Conservation (phyloP, 768 basidiomycete genomes). For the Erythrobasidium yunnanense region DNA sequence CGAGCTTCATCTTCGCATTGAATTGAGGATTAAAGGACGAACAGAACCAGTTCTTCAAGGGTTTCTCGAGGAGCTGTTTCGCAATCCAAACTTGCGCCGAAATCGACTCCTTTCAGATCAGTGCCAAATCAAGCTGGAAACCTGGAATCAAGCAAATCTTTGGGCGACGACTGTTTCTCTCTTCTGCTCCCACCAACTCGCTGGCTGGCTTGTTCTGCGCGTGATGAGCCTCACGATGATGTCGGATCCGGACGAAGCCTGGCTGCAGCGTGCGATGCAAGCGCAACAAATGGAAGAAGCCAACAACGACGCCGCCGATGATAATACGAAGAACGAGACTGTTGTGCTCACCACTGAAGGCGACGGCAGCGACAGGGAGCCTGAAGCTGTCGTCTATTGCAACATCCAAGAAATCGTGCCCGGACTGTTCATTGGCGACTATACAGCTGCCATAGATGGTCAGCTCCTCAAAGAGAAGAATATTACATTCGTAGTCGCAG, state of each 20-base stretch:
- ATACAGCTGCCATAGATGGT: constrained; percentile 18
- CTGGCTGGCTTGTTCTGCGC: too few relatives aligned
- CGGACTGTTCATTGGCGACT: constrained; percentile 24
- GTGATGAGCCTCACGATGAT: background rate
- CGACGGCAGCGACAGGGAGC: background rate
- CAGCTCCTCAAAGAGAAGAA: constrained; percentile 20
- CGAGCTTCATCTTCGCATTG: too few relatives aligned
- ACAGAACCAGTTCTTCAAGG: too few relatives aligned
- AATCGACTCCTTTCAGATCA: too few relatives aligned
- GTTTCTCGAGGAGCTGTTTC: too few relatives aligned
- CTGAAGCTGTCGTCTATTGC: background rate
- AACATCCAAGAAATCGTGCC: constrained; percentile 27
- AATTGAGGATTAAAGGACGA: too few relatives aligned
- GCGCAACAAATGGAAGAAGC: background rate
- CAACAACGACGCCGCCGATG: constrained; percentile 2
- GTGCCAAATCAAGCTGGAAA: too few relatives aligned
- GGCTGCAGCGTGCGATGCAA: background rate
- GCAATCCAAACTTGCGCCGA: too few relatives aligned
- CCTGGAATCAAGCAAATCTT: too few relatives aligned
- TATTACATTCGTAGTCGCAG: constrained; percentile 32
- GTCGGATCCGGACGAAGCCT: background rate
- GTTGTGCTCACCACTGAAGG: background rate
- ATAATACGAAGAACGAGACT: background rate
- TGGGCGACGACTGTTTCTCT: too few relatives aligned
- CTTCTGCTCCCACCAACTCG: too few relatives aligned